Evolutionary conservation across 139 green algal species (phyloP), one percentile per base, ranked within the genome.

Genomic region (Picochlorum costavermella): DNA sequence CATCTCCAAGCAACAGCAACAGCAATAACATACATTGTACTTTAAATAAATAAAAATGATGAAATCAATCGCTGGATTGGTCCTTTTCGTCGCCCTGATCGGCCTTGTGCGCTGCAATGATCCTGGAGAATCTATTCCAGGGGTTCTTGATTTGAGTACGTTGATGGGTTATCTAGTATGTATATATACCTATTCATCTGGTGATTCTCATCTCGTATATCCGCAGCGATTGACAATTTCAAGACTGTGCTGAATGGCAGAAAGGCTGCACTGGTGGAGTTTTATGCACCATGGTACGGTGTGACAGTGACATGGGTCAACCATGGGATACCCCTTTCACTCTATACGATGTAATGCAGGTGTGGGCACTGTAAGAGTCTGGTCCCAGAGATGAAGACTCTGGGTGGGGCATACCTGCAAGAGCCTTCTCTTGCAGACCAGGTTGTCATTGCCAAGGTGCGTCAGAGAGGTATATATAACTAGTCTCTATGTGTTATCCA

Each of bases 401-500:
- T 95, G 17, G 87, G 85, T n/a, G 76, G 79, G 50, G 36, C 71
- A 13, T 65, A 95, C 5, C 9, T 55, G 2, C 36, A 60, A 2
- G 83, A 94, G 63, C 71, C 83, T 33, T 79, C 71, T 63, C 76
- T 95, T 4, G 84, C 75, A 37, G 75, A 59, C 69, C 64, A 79
- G 1, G 86, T 95, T 2, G 76, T 92, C 2, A 77, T 95, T 30
- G 87, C 81, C 25, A 92, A 92, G 44, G 46, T 53, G 20, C 8
- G 46, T 53, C 6, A 9, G 10, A 40, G 10, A 49, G 20, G 20
- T 23, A 23, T 23, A 23, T 23, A 23, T 23, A 23, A 23, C 20
- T 23, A 23, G 20, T 23, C 20, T 23, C 20, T 23, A 23, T 23
- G 20, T 23, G 20, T 0, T 23, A 23, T 0, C 20, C 20, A 23